These are phyloP conservation scores for Fraxinus xanthoxyloides DNA, from an alignment of 305 asterid species.

Conservation along the genomic window DNA sequence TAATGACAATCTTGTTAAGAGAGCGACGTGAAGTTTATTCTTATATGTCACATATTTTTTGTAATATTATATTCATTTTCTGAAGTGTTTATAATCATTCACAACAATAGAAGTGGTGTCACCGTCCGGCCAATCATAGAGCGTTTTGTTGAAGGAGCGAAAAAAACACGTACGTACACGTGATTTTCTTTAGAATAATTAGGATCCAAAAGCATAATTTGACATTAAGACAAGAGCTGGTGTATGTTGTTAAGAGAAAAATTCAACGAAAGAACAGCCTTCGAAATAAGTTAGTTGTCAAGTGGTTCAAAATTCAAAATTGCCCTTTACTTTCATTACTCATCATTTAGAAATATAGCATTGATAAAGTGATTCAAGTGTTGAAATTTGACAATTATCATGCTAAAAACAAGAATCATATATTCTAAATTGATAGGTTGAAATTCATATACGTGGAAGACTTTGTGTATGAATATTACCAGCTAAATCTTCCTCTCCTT, in stretches of 20 bases:
- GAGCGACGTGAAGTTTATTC: no score
- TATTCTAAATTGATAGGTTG: no score
- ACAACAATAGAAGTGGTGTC: background rate
- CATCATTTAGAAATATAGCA: background rate
- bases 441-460: no score
- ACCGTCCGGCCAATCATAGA: background rate
- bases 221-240: background rate
- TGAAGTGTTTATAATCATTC: background rate
- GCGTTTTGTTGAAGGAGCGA: background rate
- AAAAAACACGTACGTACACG: background rate
- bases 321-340: background rate
- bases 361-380: background rate
- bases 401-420: no score
- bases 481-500: no score
- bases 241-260: background rate
- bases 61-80: background rate
- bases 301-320: background rate
- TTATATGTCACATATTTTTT: background rate
- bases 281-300: no score
- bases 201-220: background rate
- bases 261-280: no score
- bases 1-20: background rate
- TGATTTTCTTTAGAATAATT: background rate
- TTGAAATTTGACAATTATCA: no score
- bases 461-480: no score